These are phyloP conservation scores for Asclepias syriaca DNA, from an alignment of 257 asterid genomes.

Conservation along the genomic window DNA sequence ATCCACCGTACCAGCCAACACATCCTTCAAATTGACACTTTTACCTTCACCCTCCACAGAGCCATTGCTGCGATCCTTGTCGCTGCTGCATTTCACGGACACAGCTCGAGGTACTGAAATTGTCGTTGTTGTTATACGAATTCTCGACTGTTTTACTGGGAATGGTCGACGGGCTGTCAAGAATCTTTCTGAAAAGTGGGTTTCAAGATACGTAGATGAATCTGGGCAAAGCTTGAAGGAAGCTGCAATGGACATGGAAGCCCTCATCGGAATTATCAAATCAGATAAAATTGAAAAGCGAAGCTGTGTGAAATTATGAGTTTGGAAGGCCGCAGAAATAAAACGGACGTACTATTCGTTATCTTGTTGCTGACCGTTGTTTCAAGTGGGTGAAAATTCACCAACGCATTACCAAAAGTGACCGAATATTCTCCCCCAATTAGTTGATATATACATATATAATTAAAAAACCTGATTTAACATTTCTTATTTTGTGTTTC, in stretches of 20 bases:
- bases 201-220: conserved; percentile 20
- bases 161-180: neutral
- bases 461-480: too few species aligned
- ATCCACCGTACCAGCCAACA: conserved; percentile 64
- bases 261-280: neutral
- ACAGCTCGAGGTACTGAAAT: neutral
- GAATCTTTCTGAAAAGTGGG: conserved; percentile 18
- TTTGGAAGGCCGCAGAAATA: neutral
- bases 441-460: too few species aligned
- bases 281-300: too few species aligned
- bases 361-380: neutral
- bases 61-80: conserved; percentile 26
- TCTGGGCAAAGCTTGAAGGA: conserved; percentile 27
- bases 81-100: conserved; percentile 35
- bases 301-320: neutral
- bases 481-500: too few species aligned
- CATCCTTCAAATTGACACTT: conserved; percentile 39
- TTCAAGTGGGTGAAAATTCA: too few species aligned
- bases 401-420: too few species aligned
- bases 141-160: conserved; percentile 15
- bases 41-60: conserved; percentile 24
- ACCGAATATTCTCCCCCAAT: too few species aligned
- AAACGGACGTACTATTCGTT: neutral
- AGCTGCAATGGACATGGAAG: conserved; percentile 24
- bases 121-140: neutral